Evolutionary conservation across 768 basidiomycete genomes (phyloP), one percentile per base, ranked within the genome.

Genomic region (Amanita fuliginea): DNA sequence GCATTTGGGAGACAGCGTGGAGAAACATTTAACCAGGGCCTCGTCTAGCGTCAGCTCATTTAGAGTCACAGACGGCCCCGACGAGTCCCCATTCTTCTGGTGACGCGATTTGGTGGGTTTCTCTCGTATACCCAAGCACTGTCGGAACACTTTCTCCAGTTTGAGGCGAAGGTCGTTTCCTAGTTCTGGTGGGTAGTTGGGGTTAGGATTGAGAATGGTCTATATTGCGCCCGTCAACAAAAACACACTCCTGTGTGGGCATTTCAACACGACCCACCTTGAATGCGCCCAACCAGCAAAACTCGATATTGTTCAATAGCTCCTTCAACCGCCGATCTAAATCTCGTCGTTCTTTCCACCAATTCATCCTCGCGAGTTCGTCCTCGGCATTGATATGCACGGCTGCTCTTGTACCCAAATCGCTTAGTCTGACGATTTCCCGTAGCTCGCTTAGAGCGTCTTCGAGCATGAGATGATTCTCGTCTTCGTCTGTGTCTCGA

Each of bases 221-320:
- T 86, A 44, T 16, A 26, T 14, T 41, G 9, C 42, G 11, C 30
- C 49, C 2, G 34, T 47, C 26, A 40, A 33, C 28, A 8, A n/a
- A 14, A 7, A 6, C 52, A 26, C 26, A 26, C n/a, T 2, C 36
- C 13, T 28, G 28, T 7, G 51, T 22, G 48, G 7, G 37, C 13
- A 52, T 45, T 21, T 21, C 6, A 4, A 24, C 11, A 44, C 22
- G 26, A 51, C 72, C 30, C 44, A 93, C 94, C 81, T 97, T 98
- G 77, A 96, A 97, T 18, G 86, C 92, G 1, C 96, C 95, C 2
- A 99, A 72, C 96, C 96, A 98, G 59, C 87, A 92, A 57, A 88
- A 93, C 62, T 98, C 96, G 39, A 99, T 82, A 54, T 83, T 90
- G 54, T 80, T 78, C 30, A 96, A 62, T 5, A 99, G 64, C 26